phyloP scores from a whole-genome alignment of 169 alveolate species.

The Eimeria maxima region DNA sequence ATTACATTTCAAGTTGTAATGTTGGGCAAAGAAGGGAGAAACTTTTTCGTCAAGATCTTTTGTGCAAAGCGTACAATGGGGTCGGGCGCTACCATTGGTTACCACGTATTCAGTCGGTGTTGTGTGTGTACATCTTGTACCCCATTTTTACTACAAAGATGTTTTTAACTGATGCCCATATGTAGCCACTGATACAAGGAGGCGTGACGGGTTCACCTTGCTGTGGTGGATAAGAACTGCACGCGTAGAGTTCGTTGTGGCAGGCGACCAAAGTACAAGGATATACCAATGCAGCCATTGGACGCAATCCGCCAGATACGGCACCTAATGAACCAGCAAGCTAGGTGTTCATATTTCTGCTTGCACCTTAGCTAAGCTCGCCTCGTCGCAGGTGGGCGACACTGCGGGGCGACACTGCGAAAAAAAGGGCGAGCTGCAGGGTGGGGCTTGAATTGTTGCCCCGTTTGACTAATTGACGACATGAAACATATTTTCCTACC shows the following conservation, averaged over 20 bases:
- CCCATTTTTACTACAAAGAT: neutral
- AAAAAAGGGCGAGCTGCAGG: neutral
- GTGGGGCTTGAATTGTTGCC: neutral
- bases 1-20: neutral
- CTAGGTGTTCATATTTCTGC: neutral
- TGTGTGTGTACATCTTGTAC: neutral
- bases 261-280: neutral
- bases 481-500: neutral
- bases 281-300: neutral
- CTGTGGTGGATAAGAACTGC: neutral
- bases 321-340: neutral
- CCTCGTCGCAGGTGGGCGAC: neutral
- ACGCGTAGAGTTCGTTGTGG: neutral
- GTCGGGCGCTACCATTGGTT: neutral
- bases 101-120: neutral
- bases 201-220: neutral
- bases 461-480: neutral
- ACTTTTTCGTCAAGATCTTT: neutral
- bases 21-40: neutral
- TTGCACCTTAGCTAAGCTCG: neutral
- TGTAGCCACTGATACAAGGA: neutral
- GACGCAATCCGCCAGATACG: neutral
- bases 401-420: too few species aligned
- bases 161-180: neutral
- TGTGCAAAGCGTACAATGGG: neutral